phyloP scores from a whole-genome alignment of 495 filamentous ascomycete species.

The Podospora australis region DNA sequence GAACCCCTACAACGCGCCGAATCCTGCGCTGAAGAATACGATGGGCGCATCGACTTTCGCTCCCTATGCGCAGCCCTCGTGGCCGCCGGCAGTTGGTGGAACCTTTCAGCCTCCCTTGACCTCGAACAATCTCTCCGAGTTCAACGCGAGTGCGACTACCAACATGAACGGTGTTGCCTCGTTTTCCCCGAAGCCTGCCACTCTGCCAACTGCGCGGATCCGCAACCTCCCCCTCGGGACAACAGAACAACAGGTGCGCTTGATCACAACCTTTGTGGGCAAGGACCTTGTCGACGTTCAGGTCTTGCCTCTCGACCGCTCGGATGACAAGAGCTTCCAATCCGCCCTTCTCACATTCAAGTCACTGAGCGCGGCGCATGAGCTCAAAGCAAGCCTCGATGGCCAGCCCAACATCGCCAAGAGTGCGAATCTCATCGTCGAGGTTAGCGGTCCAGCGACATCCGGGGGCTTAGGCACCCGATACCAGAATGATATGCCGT shows the following conservation, averaged over 20 bases:
- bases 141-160: constrained; percentile 43
- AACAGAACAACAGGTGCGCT: constrained; percentile 62
- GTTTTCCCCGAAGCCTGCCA: constrained; percentile 38
- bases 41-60: constrained; percentile 37
- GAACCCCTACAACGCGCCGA: neutral
- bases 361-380: constrained; percentile 62
- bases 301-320: constrained; percentile 57
- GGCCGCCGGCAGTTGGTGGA: constrained; percentile 24
- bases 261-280: constrained; percentile 81
- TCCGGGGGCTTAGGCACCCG: constrained; percentile 31
- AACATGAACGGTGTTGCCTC: constrained; percentile 46
- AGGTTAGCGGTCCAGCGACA: constrained; percentile 51
- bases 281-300: constrained; percentile 74
- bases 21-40: constrained; percentile 26
- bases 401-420: constrained; percentile 73
- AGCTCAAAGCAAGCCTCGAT: constrained; percentile 68
- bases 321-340: constrained; percentile 64
- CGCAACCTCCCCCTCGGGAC: constrained; percentile 71
- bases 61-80: constrained; percentile 29
- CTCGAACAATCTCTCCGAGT: constrained; percentile 29
- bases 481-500: constrained; percentile 32
- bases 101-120: constrained; percentile 37
- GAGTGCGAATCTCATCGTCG: constrained; percentile 72
- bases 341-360: constrained; percentile 73
- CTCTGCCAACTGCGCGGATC: constrained; percentile 48